Base-by-base conservation (phyloP, 768 basidiomycete species). In the Clitopilus passeckerianus region DNA sequence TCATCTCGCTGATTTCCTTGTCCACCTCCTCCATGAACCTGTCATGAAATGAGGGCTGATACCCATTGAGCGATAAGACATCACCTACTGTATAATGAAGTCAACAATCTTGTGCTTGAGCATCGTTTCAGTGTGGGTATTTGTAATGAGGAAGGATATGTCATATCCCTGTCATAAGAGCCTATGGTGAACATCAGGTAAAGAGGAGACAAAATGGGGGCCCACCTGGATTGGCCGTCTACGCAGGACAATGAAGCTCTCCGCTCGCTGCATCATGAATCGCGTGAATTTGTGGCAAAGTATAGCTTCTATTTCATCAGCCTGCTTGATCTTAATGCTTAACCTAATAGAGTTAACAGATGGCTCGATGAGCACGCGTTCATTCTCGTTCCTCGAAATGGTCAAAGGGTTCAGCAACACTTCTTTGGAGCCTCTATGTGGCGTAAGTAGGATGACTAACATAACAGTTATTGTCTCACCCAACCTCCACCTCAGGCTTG, bases 1-100 rank as follows among this genome's bases (percentile, higher is more conserved):
- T 98, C 93, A 98, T 98, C 74, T 98, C 97, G 61, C 94, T 97
- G 69, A 99, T 98, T 75, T 99, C 97, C 74, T 92, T 95, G 75
- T 99, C 97, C 0, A 99, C 97, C 67, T 98, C 97, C 69, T 98
- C 95, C 95, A 98, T 98, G 71, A 98, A 95, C 70, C 92, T 95
- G 63, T 37, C 23, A 20, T 5, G 35, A 35, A 1, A 35, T 15
- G 43, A 24, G 66, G 35, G 64, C 59, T 35, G 54, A 33, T 24
- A 30, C 9, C 37, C 30, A 37, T 44, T 37, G 66, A 24, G 56
- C 15, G 5, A 54, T 20, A 30, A 5, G 10, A 50, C 54, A 44
- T 14, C 10, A 76, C 87, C 53, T 63, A 96, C 93, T 98, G 94
- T 65, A 98, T 97, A 76, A 99, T 97, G 74, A 99, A 99, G 76